Evolutionary conservation across 2,329 filamentous ascomycete genomes (phyloP).

Genomic region (Epichloe aotearoae): DNA sequence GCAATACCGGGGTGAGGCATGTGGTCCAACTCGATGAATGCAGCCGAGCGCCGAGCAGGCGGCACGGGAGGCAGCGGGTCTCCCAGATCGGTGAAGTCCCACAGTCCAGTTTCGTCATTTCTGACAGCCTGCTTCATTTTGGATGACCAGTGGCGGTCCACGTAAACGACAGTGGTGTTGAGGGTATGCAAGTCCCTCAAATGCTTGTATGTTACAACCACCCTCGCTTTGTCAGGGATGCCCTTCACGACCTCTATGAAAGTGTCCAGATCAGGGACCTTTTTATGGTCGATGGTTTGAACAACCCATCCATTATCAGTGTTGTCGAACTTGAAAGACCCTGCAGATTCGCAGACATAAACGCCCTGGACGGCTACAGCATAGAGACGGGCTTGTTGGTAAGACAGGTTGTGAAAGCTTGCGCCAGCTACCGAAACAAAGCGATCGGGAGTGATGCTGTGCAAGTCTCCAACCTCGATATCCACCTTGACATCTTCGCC

Average conservation of each 20-base stretch:
- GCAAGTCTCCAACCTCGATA: slow-evolving; percentile 75
- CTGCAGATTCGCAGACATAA: slow-evolving; percentile 86
- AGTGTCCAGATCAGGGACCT: slow-evolving; percentile 71
- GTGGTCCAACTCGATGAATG: slow-evolving; percentile 85
- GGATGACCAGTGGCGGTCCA: slow-evolving; percentile 90
- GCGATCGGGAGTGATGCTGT: slow-evolving; percentile 87
- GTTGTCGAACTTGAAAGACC: slow-evolving; percentile 88
- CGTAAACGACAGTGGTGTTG: slow-evolving; percentile 80
- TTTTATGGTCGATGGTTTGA: slow-evolving; percentile 82
- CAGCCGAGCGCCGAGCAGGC: slow-evolving; percentile 62
- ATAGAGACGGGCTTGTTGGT: slow-evolving; percentile 93
- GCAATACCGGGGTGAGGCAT: slow-evolving; percentile 82
- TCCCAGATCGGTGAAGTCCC: slow-evolving; percentile 84
- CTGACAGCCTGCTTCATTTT: slow-evolving; percentile 89
- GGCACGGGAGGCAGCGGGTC: slow-evolving; percentile 64
- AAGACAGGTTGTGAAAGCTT: slow-evolving; percentile 91
- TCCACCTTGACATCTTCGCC: slow-evolving; percentile 79
- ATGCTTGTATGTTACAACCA: slow-evolving; percentile 93
- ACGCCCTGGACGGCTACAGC: slow-evolving; percentile 86
- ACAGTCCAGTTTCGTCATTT: slow-evolving; percentile 80
- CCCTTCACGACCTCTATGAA: slow-evolving; percentile 85
- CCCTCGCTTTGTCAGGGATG: slow-evolving; percentile 69
- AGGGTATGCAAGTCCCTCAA: slow-evolving; percentile 87
- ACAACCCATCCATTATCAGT: slow-evolving; percentile 88
- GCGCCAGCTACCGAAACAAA: slow-evolving; percentile 91